Conservation (phyloP, 768 basidiomycete genomes). For the Russula abietina region DNA sequence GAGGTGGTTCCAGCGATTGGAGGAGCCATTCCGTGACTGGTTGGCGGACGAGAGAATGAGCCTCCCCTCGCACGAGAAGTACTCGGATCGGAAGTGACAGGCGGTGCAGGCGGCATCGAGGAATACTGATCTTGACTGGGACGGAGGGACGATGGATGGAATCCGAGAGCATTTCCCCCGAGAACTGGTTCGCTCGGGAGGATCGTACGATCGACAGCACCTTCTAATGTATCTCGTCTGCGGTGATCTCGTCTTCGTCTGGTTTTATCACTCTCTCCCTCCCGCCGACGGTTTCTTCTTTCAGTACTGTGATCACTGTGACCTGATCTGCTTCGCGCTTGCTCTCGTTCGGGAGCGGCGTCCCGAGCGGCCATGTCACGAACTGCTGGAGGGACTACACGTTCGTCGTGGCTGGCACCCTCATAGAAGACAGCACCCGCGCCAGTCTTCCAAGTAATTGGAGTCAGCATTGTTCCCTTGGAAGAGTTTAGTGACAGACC, state of each 20-base stretch:
- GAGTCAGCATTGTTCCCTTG: not conserved
- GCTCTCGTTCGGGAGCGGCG: conserved; percentile 1
- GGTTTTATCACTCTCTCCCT: conserved; percentile 10
- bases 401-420: conserved; percentile 18
- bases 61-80: conserved; percentile 7
- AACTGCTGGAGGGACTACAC: conserved; percentile 13
- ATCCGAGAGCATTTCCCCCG: conserved; percentile 18
- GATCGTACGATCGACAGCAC: not conserved
- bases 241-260: conserved; percentile 13
- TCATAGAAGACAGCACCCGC: conserved; percentile 18
- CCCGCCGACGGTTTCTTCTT: conserved; percentile 14
- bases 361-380: conserved; percentile 16
- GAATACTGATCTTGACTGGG: conserved; percentile 10
- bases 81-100: not conserved
- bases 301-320: conserved; percentile 18
- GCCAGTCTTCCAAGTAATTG: conserved; percentile 4
- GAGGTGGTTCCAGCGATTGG: conserved; percentile 1
- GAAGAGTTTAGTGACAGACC: conserved; percentile 3
- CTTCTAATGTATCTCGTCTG: conserved; percentile 11
- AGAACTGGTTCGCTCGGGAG: not conserved
- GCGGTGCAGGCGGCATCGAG: conserved; percentile 1
- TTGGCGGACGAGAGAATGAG: not conserved
- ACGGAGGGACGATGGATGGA: conserved; percentile 4
- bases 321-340: conserved; percentile 9
- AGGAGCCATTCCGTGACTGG: conserved; percentile 3